Percentiles rank a stretch among this genome's conserved stretches.
phyloP scores from a whole-genome alignment of 371 early-diverging fungal species.

The Rhizopus delemar region DNA sequence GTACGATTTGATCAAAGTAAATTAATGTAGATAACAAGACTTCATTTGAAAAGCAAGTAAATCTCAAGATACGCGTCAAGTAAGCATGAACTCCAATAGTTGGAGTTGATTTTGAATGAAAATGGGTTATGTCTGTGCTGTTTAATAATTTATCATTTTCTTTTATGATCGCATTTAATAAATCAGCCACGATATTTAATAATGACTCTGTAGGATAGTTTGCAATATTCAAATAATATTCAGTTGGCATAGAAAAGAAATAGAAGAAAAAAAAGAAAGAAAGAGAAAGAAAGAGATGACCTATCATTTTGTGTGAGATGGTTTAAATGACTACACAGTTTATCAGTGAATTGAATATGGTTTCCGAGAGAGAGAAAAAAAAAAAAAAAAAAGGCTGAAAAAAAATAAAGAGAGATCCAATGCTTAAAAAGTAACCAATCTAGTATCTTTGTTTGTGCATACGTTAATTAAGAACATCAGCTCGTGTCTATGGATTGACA shows the following conservation, averaged over 20 bases:
- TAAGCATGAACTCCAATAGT: conserved; percentile 69
- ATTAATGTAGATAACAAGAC: conserved; percentile 75
- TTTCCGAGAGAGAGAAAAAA: neutral
- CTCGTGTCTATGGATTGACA: conserved; percentile 2
- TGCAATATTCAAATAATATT: conserved; percentile 37
- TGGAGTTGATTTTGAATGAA: conserved; percentile 84
- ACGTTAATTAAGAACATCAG: neutral
- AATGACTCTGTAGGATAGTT: conserved; percentile 36
- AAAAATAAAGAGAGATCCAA: conserved; percentile 1
- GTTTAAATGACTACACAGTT: no score
- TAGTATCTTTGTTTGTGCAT: conserved; percentile 5
- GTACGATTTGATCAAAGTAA: conserved; percentile 84
- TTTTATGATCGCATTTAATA: conserved; percentile 56
- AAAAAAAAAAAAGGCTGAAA: conserved; percentile 4
- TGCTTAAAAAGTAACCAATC: conserved; percentile 1
- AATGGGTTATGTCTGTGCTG: conserved; percentile 63
- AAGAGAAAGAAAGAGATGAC: neutral
- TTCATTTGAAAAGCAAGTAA: conserved; percentile 77
- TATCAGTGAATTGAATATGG: no score
- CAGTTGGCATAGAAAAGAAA: conserved; percentile 7
- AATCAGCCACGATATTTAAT: conserved; percentile 50
- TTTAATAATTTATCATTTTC: conserved; percentile 68
- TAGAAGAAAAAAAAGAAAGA: neutral
- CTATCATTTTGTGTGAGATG: no score
- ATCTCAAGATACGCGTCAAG: conserved; percentile 71